Evolutionary conservation across 2,329 filamentous ascomycete genomes (phyloP).

Genomic region (Cytospora paraplurivora): DNA sequence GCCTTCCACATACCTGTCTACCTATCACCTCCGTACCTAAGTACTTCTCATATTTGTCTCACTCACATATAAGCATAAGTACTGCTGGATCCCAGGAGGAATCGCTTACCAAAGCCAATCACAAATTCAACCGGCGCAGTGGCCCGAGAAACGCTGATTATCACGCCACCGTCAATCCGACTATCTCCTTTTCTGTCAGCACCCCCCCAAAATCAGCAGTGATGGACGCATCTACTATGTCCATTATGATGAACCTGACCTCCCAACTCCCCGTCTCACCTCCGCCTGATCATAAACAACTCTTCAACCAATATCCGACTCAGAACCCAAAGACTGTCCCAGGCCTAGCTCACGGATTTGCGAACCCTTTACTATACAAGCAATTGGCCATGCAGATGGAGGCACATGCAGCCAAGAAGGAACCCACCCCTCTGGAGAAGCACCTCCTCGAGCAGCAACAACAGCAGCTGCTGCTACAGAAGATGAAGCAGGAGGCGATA

Average conservation of each 20-base stretch:
- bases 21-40: conserved; percentile 5
- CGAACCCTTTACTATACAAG: conserved; percentile 30
- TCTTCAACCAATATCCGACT: conserved; percentile 32
- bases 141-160: conserved; percentile 28
- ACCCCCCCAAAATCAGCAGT: not conserved
- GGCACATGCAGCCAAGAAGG: conserved; percentile 24
- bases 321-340: conserved; percentile 15
- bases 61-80: conserved; percentile 2
- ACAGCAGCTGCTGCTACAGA: conserved; percentile 13
- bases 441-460: conserved; percentile 25
- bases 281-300: conserved; percentile 43
- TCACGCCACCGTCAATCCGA: conserved; percentile 26
- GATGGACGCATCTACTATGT: conserved; percentile 25
- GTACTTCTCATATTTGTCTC: conserved; percentile 2
- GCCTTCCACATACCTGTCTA: not conserved
- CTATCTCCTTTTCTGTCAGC: conserved; percentile 20
- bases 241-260: conserved; percentile 26
- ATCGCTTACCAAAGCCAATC: conserved; percentile 7
- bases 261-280: conserved; percentile 43
- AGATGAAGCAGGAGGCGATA: conserved; percentile 6
- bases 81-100: conserved; percentile 6
- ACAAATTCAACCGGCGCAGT: conserved; percentile 20
- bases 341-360: conserved; percentile 18
- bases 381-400: conserved; percentile 33
- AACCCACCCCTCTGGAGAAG: conserved; percentile 26